phyloP scores from a whole-genome alignment of 2,329 filamentous ascomycete species.

The Cordyceps sp. region DNA sequence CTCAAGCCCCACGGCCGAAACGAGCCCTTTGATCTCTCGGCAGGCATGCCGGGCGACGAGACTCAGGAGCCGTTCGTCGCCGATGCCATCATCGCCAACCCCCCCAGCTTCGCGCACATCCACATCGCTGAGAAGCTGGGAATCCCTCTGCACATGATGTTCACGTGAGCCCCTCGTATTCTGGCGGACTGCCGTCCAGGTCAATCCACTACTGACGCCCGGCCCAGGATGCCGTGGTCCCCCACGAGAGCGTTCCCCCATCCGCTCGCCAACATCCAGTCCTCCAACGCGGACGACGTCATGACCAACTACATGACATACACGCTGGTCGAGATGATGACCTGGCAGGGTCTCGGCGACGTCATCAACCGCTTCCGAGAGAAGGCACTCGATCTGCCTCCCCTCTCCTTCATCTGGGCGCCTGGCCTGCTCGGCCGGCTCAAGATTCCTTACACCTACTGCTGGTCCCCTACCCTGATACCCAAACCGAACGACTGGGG shows the following conservation, averaged over 20 bases:
- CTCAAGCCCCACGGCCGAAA: constrained; percentile 28
- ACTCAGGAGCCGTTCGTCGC: constrained; percentile 55
- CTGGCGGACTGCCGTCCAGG: no score
- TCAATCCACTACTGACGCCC: not conserved
- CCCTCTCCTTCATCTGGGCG: constrained; percentile 66
- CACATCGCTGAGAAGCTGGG: constrained; percentile 62
- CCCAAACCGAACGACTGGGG: constrained; percentile 66
- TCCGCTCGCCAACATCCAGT: constrained; percentile 67
- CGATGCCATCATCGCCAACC: constrained; percentile 66
- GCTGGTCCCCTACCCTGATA: constrained; percentile 70
- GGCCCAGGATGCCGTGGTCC: constrained; percentile 80
- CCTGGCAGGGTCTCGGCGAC: constrained; percentile 84
- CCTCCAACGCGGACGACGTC: constrained; percentile 57
- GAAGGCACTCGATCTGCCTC: constrained; percentile 56
- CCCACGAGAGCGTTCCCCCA: constrained; percentile 76
- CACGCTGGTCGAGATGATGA: constrained; percentile 75
- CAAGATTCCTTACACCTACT: constrained; percentile 74
- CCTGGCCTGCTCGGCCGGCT: constrained; percentile 64
- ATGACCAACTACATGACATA: constrained; percentile 75
- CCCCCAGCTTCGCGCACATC: constrained; percentile 60
- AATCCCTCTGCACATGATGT: constrained; percentile 71
- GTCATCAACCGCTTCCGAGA: constrained; percentile 78
- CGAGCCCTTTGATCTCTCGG: constrained; percentile 24
- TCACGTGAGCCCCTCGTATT: constrained; percentile 53
- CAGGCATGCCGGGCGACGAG: constrained; percentile 21